phyloP scores from a whole-genome alignment of 2,329 filamentous ascomycete species.

The Ascochyta pisi region DNA sequence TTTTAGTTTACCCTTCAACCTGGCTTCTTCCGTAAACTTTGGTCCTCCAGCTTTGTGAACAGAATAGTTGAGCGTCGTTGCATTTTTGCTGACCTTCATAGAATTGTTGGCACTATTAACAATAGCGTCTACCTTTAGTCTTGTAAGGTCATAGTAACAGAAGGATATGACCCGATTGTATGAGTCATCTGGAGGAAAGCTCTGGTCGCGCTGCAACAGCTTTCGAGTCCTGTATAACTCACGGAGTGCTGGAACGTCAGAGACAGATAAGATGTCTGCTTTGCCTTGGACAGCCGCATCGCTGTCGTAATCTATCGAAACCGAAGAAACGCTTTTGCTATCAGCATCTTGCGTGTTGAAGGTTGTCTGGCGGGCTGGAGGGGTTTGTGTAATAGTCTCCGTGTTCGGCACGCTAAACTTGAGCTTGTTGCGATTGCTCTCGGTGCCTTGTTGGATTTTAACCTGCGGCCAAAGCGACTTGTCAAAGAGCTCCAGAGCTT shows the following conservation, averaged over 20 bases:
- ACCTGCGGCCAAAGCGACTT: constrained; percentile 23
- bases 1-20: constrained; percentile 20
- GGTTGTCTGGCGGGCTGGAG: constrained; percentile 6
- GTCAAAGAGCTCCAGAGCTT: constrained; percentile 29
- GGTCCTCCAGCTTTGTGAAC: constrained; percentile 42
- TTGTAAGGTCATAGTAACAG: constrained; percentile 40
- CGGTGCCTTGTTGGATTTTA: constrained; percentile 19
- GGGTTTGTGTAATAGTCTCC: neutral
- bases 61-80: constrained; percentile 30
- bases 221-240: constrained; percentile 36
- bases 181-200: constrained; percentile 36
- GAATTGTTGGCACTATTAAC: constrained; percentile 39
- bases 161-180: constrained; percentile 44
- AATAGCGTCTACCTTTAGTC: constrained; percentile 45
- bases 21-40: constrained; percentile 30
- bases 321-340: constrained; percentile 18
- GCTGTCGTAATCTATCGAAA: constrained; percentile 18
- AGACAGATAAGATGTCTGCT: constrained; percentile 17
- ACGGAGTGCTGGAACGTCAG: constrained; percentile 37
- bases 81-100: constrained; percentile 18
- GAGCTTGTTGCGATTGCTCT: constrained; percentile 22
- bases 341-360: constrained; percentile 5
- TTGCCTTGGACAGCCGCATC: constrained; percentile 2
- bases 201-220: constrained; percentile 36
- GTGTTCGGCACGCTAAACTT: constrained; percentile 25